Base-by-base conservation (phyloP, 2,329 filamentous ascomycete genomes). In the Pleurostoma richardsiae region DNA sequence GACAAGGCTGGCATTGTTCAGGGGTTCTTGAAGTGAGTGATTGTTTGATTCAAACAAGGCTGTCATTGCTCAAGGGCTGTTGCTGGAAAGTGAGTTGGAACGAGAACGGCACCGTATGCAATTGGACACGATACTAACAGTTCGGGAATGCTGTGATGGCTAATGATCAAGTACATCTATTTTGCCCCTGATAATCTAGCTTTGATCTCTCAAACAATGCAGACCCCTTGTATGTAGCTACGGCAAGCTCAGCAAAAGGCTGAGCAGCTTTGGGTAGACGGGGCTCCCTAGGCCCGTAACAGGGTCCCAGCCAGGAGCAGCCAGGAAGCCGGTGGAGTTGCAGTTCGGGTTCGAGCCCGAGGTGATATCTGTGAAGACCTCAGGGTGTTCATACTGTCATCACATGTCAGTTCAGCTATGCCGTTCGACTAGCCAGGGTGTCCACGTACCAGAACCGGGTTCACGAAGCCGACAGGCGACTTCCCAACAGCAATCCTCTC, bases 391-490 rank as follows among this genome's bases (percentile, higher is more conserved):
- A 44, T 61, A 60, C 56, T 59, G 27, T 38, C 5, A 33, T 30
- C 4, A 19, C 8, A 36, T 36, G 19, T 36, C 8, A 36, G 33
- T 2, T 36, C n/a, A 36, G 33, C n/a, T 8, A 36, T 36, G 33
- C 33, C 8, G 33, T n/a, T n/a, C 8, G 8, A 8, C n/a, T 2
- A 36, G 33, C 8, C n/a, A 36, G 33, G 33, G 33, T n/a, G 8
- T 36, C 8, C 11, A 48, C 55, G 49, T 56, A 50, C 72, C 67
- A 79, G 55, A 39, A 70, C 68, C 1, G 70, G 74, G 43, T 79
- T 74, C 26, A 79, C 58, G 52, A 79, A 79, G 1, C 76, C 76
- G 8, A 80, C 66, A 0, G 73, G 60, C 4, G 63, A 58, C 59
- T 76, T 77, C 3, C 68, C 69, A 1, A 56, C 62, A 6, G 65